Base-by-base conservation (phyloP, 2,329 filamentous ascomycete species). In the Pseudocercospora eumusae region DNA sequence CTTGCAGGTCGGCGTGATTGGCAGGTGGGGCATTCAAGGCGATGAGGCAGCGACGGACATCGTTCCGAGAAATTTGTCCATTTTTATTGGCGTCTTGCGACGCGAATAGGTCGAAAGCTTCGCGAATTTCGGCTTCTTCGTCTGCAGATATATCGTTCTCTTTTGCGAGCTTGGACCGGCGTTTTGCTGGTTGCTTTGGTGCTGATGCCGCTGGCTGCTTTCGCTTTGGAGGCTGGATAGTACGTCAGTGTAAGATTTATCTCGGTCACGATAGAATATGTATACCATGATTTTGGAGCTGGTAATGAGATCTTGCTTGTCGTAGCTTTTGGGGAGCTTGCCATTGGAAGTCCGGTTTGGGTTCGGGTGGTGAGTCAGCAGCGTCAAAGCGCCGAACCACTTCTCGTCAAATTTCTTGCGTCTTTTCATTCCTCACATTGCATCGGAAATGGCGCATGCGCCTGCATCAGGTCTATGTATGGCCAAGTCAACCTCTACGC, bases 91-190 rank as follows among this genome's bases (percentile, higher is more conserved):
- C 73, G 52, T 77, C 74, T 11, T 71, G 68, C 15, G 63, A 59
- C 54, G 76, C 81, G 75, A 98, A 99, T 7, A 98, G 83, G 21
- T 85, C 82, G 76, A 95, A 98, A 13, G 93, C 93, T 76, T 97
- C 93, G 71, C 86, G 88, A 73, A 99, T 96, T 78, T 97, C 92
- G 69, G 85, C 84, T 78, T 98, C 93, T 78, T 97, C 89, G 66
- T 89, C 86, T 44, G 88, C 89, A 13, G 86, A 88, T 73, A 98
- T 86, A 75, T 92, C 88, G 83, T 97, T 88, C 74, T 96, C 92
- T 78, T 93, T 93, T 28, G 93, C 93, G 70, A 97, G 90, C 76
- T 92, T 96, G 62, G 93, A 96, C 72, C 86, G 87, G 65, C 90
- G 89, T 59, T 81, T 78, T 74, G 79, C 76, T 31, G 79, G 71